phyloP scores from a whole-genome alignment of 2,329 filamentous ascomycete genomes.

The Dendryphion nanum region DNA sequence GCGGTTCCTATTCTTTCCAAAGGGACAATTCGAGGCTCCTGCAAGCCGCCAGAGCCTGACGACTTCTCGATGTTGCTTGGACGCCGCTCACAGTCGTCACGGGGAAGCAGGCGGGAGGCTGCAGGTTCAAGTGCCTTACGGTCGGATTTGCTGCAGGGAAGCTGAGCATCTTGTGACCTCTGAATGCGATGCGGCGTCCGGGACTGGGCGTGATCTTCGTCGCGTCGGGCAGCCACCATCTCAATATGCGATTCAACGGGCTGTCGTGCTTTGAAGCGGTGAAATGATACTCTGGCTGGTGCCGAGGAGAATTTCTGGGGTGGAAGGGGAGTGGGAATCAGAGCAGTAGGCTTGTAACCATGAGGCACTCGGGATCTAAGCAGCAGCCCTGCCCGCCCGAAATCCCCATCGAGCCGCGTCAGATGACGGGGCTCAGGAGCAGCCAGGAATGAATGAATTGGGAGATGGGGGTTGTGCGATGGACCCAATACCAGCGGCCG shows the following conservation, averaged over 20 bases:
- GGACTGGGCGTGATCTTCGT: slow-evolving; percentile 22
- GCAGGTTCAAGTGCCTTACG: slow-evolving; percentile 30
- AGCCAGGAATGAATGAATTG: no score
- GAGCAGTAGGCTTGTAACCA: slow-evolving; percentile 15
- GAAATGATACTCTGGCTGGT: slow-evolving; percentile 24
- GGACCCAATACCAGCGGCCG: no score
- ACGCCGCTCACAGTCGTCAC: slow-evolving; percentile 28
- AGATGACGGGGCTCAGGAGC: slow-evolving; percentile 26
- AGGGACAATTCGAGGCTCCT: slow-evolving; percentile 27
- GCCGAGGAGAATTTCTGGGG: slow-evolving; percentile 8
- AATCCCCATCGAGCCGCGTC: slow-evolving; percentile 24
- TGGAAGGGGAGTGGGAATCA: slow-evolving; percentile 10
- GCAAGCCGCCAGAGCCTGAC: slow-evolving; percentile 34
- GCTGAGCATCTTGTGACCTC: slow-evolving; percentile 31
- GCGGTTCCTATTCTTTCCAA: slow-evolving; percentile 29
- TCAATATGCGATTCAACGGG: slow-evolving; percentile 33
- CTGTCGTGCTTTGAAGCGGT: slow-evolving; percentile 32
- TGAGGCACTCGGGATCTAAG: slow-evolving; percentile 25
- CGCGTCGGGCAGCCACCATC: slow-evolving; percentile 32
- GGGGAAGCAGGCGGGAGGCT: slow-evolving; percentile 35
- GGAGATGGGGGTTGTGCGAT: not conserved
- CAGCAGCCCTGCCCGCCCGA: slow-evolving; percentile 21
- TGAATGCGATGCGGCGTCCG: slow-evolving; percentile 21
- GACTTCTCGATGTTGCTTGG: slow-evolving; percentile 25
- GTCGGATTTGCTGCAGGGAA: slow-evolving; percentile 28